Evolutionary conservation across 2,329 filamentous ascomycete genomes (phyloP).

Genomic region (Ophiostoma sp.): DNA sequence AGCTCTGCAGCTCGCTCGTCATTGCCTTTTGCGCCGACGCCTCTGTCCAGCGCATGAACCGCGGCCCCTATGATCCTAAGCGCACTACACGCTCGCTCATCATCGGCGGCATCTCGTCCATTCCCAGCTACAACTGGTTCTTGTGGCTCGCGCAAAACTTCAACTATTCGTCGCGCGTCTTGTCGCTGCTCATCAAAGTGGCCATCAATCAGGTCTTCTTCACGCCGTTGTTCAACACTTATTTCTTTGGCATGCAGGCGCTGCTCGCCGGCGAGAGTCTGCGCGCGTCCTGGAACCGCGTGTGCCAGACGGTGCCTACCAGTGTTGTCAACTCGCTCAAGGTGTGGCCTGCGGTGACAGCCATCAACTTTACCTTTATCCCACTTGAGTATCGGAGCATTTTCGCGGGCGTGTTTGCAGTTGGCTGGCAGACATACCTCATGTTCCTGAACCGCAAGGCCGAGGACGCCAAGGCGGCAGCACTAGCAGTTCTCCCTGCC

Average conservation of each 20-base stretch:
- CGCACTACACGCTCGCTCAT: constrained; percentile 66
- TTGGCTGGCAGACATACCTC: constrained; percentile 91
- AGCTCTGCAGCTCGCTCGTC: constrained; percentile 67
- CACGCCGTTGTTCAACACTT: constrained; percentile 75
- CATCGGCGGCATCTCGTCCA: constrained; percentile 67
- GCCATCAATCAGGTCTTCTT: constrained; percentile 73
- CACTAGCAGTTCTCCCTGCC: background rate
- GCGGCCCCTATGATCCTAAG: constrained; percentile 57
- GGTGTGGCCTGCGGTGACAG: constrained; percentile 82
- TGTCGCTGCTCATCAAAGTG: constrained; percentile 73
- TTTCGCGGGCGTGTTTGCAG: constrained; percentile 72
- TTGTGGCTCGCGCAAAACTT: constrained; percentile 74
- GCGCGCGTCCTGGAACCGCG: constrained; percentile 60
- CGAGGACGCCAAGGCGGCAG: constrained; percentile 49
- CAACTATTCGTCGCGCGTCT: constrained; percentile 69
- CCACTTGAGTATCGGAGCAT: constrained; percentile 72
- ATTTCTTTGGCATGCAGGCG: constrained; percentile 78
- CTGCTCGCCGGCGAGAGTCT: constrained; percentile 64
- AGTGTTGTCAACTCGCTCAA: constrained; percentile 76
- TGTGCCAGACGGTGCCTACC: constrained; percentile 69
- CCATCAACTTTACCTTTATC: constrained; percentile 81
- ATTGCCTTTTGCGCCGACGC: constrained; percentile 77
- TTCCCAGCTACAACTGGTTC: constrained; percentile 81
- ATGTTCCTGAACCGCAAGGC: constrained; percentile 72
- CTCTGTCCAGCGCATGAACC: constrained; percentile 64